Conservation (phyloP, 495 filamentous ascomycete genomes). For the Arthonia radiata region DNA sequence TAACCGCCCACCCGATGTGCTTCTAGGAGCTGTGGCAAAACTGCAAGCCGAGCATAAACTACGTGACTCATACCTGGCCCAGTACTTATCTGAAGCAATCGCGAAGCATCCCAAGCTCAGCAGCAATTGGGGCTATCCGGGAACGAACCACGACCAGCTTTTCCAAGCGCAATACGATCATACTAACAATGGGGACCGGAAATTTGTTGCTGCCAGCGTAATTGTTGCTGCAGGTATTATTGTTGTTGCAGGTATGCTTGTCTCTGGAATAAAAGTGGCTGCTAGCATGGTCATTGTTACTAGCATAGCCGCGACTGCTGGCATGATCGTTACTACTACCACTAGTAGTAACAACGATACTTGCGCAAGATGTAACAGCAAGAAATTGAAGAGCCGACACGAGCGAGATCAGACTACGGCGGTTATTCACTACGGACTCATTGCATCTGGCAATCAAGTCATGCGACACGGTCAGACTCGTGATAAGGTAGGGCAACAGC, state of each 20-base stretch:
- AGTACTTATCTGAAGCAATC: conserved; percentile 3
- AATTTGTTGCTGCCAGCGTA: no score
- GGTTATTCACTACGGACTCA: conserved; percentile 15
- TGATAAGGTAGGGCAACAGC: conserved; percentile 3
- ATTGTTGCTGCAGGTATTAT: no score
- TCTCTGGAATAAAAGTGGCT: no score
- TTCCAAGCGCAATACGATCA: conserved; percentile 4
- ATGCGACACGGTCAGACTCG: conserved; percentile 10
- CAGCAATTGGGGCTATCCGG: conserved; percentile 1
- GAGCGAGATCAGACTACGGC: no score
- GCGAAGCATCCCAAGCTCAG: conserved; percentile 5
- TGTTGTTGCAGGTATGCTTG: no score
- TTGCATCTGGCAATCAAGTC: conserved; percentile 15
- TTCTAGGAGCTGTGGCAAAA: conserved; percentile 11
- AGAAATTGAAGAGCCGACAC: no score
- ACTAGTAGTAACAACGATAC: no score
- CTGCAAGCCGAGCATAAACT: conserved; percentile 8
- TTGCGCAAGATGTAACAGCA: no score
- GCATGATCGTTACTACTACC: no score
- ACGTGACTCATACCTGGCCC: conserved; percentile 7
- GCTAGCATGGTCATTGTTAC: no score
- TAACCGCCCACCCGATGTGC: conserved; percentile 11
- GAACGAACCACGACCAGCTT: conserved; percentile 8
- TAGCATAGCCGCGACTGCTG: no score
- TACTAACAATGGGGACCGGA: conserved; percentile 5